These are phyloP conservation scores for Aspergillus mulundensis DNA, from an alignment of 495 filamentous ascomycete species.

Conservation along the genomic window DNA sequence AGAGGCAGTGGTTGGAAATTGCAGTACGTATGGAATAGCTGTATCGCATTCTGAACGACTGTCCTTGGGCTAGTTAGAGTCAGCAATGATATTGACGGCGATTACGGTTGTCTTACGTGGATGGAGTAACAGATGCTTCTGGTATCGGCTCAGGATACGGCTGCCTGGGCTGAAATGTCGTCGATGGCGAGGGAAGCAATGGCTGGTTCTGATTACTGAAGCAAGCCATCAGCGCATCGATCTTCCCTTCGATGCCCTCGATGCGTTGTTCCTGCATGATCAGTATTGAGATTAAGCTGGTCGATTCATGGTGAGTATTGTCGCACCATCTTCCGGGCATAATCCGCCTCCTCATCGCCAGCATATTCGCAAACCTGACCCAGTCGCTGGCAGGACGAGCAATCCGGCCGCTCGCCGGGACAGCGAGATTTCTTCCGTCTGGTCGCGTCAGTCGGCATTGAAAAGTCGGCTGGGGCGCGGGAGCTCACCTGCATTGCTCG, in stretches of 20 bases:
- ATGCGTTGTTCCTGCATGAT: conserved; percentile 12
- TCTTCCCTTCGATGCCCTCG: conserved; percentile 6
- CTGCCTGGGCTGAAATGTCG: not conserved
- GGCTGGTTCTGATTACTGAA: conserved; percentile 4
- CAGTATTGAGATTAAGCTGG: too few species aligned
- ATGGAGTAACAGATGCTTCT: not conserved
- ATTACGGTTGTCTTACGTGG: not conserved
- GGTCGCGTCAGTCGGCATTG: not conserved
- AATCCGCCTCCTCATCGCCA: conserved; percentile 6
- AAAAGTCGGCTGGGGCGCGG: not conserved
- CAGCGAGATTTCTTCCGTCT: conserved; percentile 11
- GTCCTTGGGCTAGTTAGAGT: not conserved
- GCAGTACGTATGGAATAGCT: conserved; percentile 3
- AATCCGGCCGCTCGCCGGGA: conserved; percentile 5
- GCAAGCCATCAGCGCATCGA: conserved; percentile 6
- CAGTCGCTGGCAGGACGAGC: conserved; percentile 8
- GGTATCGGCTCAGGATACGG: not conserved
- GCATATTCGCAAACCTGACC: conserved; percentile 10
- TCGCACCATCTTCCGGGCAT: conserved; percentile 6
- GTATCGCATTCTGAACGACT: not conserved
- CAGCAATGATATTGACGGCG: not conserved
- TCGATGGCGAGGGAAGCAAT: not conserved
- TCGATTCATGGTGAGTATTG: too few species aligned
- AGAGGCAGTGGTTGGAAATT: conserved; percentile 8
- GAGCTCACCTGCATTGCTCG: conserved; percentile 10